These are phyloP conservation scores for Diophrys sp. DNA, from an alignment of 73 alveolate genomes.

Conservation along the genomic window DNA sequence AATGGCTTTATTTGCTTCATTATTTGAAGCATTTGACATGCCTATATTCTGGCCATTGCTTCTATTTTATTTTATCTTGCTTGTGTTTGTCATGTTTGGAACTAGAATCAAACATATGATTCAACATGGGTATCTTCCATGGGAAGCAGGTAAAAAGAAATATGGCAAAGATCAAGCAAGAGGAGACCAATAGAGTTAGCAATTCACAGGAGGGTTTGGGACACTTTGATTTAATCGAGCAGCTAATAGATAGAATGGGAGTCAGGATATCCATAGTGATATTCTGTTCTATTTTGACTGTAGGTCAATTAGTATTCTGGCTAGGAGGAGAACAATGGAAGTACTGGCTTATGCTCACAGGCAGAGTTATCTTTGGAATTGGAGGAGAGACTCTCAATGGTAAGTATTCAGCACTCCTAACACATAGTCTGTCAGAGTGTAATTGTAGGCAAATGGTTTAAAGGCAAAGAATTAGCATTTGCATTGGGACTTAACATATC, in stretches of 20 bases:
- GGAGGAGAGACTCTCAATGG: slow-evolving; percentile 50
- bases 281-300: slow-evolving; percentile 56
- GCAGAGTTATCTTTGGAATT: slow-evolving; percentile 92
- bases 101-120: background rate
- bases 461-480: slow-evolving; percentile 91
- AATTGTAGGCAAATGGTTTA: slow-evolving; percentile 93
- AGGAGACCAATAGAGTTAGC: no score
- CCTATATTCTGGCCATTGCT: slow-evolving; percentile 2
- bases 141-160: background rate
- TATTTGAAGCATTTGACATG: background rate
- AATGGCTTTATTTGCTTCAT: background rate
- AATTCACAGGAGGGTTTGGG: no score
- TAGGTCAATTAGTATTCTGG: slow-evolving; percentile 77
- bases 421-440: slow-evolving; percentile 52
- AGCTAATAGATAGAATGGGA: slow-evolving; percentile 57
- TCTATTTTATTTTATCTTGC: background rate
- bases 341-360: slow-evolving; percentile 71
- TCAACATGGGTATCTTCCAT: background rate
- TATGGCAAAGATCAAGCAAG: no score
- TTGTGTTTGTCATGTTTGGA: background rate
- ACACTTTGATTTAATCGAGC: no score
- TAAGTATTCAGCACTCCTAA: background rate
- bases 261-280: slow-evolving; percentile 49
- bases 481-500: slow-evolving; percentile 91
- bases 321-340: slow-evolving; percentile 69